A percentile compares a stretch with the other conserved stretches of the same genome.
Evolutionary conservation across 768 basidiomycete genomes (phyloP).

Genomic region (Leucocoprinus leucothites): DNA sequence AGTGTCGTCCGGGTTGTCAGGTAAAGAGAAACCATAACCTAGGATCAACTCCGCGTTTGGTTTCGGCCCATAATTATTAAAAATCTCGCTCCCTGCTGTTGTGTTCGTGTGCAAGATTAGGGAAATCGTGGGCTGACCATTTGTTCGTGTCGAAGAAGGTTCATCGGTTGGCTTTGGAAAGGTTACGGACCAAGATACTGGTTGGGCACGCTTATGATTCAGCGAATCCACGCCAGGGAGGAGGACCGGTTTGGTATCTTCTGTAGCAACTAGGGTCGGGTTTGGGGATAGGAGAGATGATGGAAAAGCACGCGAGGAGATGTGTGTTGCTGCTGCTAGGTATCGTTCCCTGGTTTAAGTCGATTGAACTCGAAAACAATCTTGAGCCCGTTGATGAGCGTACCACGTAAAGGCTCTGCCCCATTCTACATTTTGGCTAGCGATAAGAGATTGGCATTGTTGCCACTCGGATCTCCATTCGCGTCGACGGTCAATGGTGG

Average conservation of each 20-base stretch:
- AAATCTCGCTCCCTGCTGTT: slow-evolving; percentile 51
- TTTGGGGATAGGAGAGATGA: slow-evolving; percentile 69
- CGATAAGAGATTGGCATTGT: slow-evolving; percentile 43
- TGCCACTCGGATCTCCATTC: slow-evolving; percentile 66
- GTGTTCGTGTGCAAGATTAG: slow-evolving; percentile 53
- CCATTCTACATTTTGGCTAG: slow-evolving; percentile 35
- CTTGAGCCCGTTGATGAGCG: not conserved
- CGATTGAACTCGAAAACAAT: slow-evolving; percentile 7
- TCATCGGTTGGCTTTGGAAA: slow-evolving; percentile 25
- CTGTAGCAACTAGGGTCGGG: slow-evolving; percentile 21
- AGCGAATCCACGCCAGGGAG: slow-evolving; percentile 85
- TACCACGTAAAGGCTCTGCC: slow-evolving; percentile 63
- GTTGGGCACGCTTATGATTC: slow-evolving; percentile 79
- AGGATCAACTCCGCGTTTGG: slow-evolving; percentile 88
- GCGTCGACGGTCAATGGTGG: slow-evolving; percentile 61
- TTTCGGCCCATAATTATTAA: slow-evolving; percentile 93
- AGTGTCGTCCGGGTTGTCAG: slow-evolving; percentile 81
- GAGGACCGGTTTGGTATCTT: slow-evolving; percentile 68
- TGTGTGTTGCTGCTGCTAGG: slow-evolving; percentile 67
- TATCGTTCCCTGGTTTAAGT: slow-evolving; percentile 58
- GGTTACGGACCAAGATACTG: slow-evolving; percentile 78
- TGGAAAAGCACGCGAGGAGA: slow-evolving; percentile 89
- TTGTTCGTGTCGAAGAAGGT: slow-evolving; percentile 5
- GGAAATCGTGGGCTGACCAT: slow-evolving; percentile 43
- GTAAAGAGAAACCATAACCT: slow-evolving; percentile 86